Evolutionary conservation across 2,329 filamentous ascomycete genomes (phyloP).

Genomic region (Fusarium coffeatum): DNA sequence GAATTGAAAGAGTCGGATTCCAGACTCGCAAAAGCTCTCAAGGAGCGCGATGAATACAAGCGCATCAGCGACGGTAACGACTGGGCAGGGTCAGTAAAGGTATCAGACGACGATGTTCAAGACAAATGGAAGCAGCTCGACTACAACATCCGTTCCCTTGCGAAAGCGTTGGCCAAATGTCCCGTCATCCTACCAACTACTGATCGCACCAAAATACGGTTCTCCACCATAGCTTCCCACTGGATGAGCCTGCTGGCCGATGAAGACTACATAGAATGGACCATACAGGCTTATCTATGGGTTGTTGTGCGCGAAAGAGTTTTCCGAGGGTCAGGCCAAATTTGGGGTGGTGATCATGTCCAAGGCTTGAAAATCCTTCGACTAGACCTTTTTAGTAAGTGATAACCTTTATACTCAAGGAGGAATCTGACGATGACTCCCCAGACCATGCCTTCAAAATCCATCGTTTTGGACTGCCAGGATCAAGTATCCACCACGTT

Average conservation of each 20-base stretch:
- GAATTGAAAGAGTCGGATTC: background rate
- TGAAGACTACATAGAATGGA: background rate
- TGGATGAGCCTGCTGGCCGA: background rate
- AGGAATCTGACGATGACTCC: no score
- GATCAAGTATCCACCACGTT: no score
- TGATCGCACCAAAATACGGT: fast-evolving
- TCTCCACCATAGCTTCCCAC: background rate
- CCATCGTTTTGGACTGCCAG: no score
- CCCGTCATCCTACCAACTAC: background rate
- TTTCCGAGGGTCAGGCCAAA: background rate
- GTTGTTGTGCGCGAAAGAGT: background rate
- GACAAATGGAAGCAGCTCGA: constrained; percentile 9
- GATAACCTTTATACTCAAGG: no score
- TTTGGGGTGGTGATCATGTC: background rate
- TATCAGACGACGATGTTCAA: background rate
- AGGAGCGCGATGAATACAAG: background rate
- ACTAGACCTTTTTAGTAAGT: background rate
- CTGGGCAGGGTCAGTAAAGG: background rate
- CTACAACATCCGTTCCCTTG: constrained; percentile 8
- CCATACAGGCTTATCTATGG: constrained; percentile 3
- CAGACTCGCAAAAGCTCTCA: background rate
- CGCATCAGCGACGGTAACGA: background rate
- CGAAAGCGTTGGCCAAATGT: background rate
- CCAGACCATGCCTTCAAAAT: no score
- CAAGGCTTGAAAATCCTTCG: background rate